Base-by-base conservation (phyloP, 2,329 filamentous ascomycete species). In the Ustulina deusta region DNA sequence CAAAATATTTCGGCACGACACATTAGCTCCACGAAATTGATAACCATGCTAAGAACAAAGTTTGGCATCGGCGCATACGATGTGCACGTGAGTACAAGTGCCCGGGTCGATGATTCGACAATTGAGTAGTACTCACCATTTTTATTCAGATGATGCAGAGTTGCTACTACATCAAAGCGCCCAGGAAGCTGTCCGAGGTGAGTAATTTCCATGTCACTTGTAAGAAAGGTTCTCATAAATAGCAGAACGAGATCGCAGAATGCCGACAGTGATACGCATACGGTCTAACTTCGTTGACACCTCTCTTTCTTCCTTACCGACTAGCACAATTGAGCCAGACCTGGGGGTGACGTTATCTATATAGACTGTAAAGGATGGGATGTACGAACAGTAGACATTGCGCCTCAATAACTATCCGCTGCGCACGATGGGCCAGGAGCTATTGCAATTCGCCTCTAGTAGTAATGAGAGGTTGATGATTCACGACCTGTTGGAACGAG, bases 21-120 rank as follows among this genome's bases (percentile, higher is more conserved):
- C 17, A 25, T 60, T 9, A 40, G 32, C 57, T 46, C 42, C 9
- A 38, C 29, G 20, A 62, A 62, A 36, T 22, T 62, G 22, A 54
- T 52, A 13, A 22, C 48, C 15, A 29, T 55, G 48, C 22, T 55
- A 17, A 55, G 34, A 48, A 55, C 7, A 17, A 56, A 63, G 32
- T 48, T 63, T 25, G 60, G 60, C 17, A n/a, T 55, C 27, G 60
- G 60, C 22, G 49, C 22, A n/a, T 63, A 63, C 25, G 29, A 63
- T 6, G 36, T 55, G 7, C 38, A 55, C 22, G 60, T 56, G 17
- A 27, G 34, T 56, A 5, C 7, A 27, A 38, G 38, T 10, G 9
- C n/a, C 29, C 2, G 25, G 15, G 2, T 15, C 11, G 2, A 46
- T 25, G 2, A 46, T 25, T 20, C 29, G 6, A 29, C 25, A 13